Evolutionary conservation across 2,329 filamentous ascomycete species (phyloP).

Genomic region (Ophiocordyceps unilateralis): DNA sequence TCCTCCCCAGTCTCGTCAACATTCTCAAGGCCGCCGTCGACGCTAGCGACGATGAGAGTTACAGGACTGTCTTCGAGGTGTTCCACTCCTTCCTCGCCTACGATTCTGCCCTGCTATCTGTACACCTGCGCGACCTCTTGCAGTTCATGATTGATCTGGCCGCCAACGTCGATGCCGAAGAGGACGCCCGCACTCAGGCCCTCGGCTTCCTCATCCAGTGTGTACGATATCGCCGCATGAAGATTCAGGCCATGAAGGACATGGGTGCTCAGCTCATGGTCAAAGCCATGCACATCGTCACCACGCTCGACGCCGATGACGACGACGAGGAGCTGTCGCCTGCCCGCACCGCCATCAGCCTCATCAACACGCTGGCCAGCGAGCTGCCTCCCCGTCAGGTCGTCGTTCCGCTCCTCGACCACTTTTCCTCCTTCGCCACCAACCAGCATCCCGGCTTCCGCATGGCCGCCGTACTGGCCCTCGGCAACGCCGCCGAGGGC

Average conservation of each 20-base stretch:
- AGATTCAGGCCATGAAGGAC: slow-evolving; percentile 74
- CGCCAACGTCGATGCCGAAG: slow-evolving; percentile 57
- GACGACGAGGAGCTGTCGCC: slow-evolving; percentile 67
- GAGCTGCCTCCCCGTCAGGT: slow-evolving; percentile 87
- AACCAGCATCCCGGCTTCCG: slow-evolving; percentile 61
- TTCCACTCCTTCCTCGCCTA: slow-evolving; percentile 91
- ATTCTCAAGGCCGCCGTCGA: slow-evolving; percentile 76
- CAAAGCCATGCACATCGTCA: slow-evolving; percentile 76
- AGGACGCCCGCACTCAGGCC: slow-evolving; percentile 77
- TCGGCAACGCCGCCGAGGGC: slow-evolving; percentile 90
- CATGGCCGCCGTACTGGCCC: slow-evolving; percentile 76
- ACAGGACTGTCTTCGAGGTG: slow-evolving; percentile 84
- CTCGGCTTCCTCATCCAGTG: slow-evolving; percentile 88
- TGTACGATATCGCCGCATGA: slow-evolving; percentile 83
- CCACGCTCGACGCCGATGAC: slow-evolving; percentile 67
- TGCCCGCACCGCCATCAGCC: slow-evolving; percentile 64
- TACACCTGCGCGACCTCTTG: slow-evolving; percentile 78
- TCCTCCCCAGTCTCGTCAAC: slow-evolving; percentile 75
- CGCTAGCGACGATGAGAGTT: slow-evolving; percentile 66
- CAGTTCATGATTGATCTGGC: slow-evolving; percentile 87
- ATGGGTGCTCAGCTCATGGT: slow-evolving; percentile 76
- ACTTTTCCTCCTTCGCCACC: slow-evolving; percentile 66
- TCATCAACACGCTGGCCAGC: slow-evolving; percentile 78
- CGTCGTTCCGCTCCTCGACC: slow-evolving; percentile 77
- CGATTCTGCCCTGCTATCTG: slow-evolving; percentile 66